Evolutionary conservation across 2,329 filamentous ascomycete genomes (phyloP).

Genomic region (Dryadomyces sulphureus): DNA sequence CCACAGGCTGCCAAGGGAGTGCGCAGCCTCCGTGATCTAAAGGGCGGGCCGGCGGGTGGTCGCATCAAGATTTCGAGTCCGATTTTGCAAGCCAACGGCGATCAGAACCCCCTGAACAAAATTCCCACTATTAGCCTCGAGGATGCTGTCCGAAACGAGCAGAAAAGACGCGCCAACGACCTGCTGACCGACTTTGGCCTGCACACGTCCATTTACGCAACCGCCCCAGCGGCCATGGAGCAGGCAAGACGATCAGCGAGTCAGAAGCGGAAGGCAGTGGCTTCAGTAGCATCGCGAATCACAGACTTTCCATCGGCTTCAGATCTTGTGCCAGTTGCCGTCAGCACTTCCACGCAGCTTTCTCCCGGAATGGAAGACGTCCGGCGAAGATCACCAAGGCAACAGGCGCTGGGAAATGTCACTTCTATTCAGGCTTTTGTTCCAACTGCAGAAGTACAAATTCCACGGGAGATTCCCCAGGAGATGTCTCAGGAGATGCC

Average conservation of each 20-base stretch:
- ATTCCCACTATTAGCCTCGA: slow-evolving; percentile 35
- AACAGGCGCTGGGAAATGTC: slow-evolving; percentile 11
- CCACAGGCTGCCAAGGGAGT: slow-evolving; percentile 12
- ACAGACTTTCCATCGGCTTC: slow-evolving; percentile 7
- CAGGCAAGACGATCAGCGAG: slow-evolving; percentile 19
- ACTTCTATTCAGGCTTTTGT: background rate
- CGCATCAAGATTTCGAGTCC: slow-evolving; percentile 36
- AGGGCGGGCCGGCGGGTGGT: slow-evolving; percentile 13
- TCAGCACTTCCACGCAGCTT: slow-evolving; percentile 31
- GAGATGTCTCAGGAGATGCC: background rate
- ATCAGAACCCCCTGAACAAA: slow-evolving; percentile 25
- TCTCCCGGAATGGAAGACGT: slow-evolving; percentile 36
- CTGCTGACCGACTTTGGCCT: slow-evolving; percentile 17
- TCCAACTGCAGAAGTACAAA: background rate
- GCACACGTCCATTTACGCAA: slow-evolving; percentile 21
- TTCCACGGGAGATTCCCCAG: background rate
- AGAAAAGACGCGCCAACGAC: slow-evolving; percentile 23
- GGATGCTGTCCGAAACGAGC: slow-evolving; percentile 31
- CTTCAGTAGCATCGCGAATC: slow-evolving; percentile 11
- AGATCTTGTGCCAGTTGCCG: slow-evolving; percentile 18
- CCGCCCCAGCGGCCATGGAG: slow-evolving; percentile 18
- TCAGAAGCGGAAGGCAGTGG: slow-evolving; percentile 24
- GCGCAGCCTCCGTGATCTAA: slow-evolving; percentile 15
- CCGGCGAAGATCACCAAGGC: slow-evolving; percentile 35
- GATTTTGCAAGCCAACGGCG: slow-evolving; percentile 23